phyloP scores from a whole-genome alignment of 2,329 filamentous ascomycete genomes.

The Trichoderma asperellum region DNA sequence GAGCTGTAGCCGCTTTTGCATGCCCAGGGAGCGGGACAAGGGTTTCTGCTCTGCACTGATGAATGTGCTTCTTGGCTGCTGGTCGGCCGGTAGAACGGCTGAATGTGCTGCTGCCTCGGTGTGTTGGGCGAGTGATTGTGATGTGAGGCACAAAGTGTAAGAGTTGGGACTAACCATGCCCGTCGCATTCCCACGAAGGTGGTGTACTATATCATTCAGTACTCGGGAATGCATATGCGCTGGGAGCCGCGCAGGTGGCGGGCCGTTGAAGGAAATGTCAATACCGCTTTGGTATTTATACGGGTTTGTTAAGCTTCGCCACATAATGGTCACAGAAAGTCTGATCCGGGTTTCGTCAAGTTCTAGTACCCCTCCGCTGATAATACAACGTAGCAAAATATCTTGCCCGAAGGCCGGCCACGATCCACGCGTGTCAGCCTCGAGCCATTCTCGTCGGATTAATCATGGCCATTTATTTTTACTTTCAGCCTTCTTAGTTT shows the following conservation, averaged over 20 bases:
- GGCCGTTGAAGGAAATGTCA: not conserved
- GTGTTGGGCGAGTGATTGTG: not conserved
- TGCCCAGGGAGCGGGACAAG: not conserved
- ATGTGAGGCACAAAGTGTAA: not conserved
- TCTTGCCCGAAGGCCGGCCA: too few relatives aligned
- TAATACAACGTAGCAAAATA: too few relatives aligned
- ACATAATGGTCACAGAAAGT: not conserved
- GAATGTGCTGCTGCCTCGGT: not conserved
- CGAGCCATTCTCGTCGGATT: too few relatives aligned
- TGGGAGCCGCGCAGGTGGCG: not conserved
- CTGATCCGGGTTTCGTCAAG: not conserved
- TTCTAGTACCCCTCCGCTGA: not conserved
- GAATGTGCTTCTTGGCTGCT: not conserved
- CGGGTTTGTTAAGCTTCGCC: not conserved
- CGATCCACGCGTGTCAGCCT: too few relatives aligned
- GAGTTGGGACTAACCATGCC: not conserved
- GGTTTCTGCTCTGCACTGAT: not conserved
- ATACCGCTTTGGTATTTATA: not conserved
- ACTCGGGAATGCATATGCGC: too few relatives aligned
- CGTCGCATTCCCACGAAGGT: slow-evolving; percentile 1
- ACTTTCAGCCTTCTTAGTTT: too few relatives aligned
- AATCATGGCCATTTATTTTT: too few relatives aligned
- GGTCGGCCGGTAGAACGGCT: not conserved
- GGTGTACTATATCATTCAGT: not conserved
- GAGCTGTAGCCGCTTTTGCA: not conserved